A percentile compares a stretch with the other conserved stretches of the same genome.
Conservation (phyloP, 1,139 yeast species). For the Blastobotrys niveus region DNA sequence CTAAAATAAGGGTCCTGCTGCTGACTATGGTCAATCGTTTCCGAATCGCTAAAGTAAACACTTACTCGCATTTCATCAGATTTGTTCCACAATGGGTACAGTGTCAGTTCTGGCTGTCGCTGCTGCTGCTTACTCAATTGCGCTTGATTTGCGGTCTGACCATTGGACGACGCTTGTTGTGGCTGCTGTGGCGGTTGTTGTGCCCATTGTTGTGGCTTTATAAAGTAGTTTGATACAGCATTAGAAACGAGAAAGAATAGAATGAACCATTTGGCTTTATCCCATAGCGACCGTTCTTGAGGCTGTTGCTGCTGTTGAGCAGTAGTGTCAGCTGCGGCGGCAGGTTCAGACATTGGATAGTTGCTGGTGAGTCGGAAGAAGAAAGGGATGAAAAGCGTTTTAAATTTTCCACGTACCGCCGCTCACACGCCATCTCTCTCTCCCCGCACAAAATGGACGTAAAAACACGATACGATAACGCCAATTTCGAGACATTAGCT, state of each 20-base stretch:
- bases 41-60: neutral
- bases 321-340: too few species aligned
- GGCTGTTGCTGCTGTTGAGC: neutral
- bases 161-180: neutral
- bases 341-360: too few species aligned
- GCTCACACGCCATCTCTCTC: too few species aligned
- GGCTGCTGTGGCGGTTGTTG: neutral
- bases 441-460: neutral
- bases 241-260: slow-evolving; percentile 6
- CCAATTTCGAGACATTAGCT: slow-evolving; percentile 5
- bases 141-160: neutral
- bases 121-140: neutral
- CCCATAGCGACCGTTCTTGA: slow-evolving; percentile 2
- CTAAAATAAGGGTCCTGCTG: too few species aligned
- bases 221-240: neutral
- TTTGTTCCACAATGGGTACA: slow-evolving; percentile 9
- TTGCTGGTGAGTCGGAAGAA: too few species aligned
- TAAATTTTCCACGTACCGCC: too few species aligned
- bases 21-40: neutral
- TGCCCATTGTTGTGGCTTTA: neutral
- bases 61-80: slow-evolving; percentile 4
- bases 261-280: slow-evolving; percentile 6
- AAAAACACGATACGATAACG: slow-evolving; percentile 8
- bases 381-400: too few species aligned
- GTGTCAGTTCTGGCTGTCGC: neutral